Conservation (phyloP, 306 rosid species). For the Cucumis melo region DNA sequence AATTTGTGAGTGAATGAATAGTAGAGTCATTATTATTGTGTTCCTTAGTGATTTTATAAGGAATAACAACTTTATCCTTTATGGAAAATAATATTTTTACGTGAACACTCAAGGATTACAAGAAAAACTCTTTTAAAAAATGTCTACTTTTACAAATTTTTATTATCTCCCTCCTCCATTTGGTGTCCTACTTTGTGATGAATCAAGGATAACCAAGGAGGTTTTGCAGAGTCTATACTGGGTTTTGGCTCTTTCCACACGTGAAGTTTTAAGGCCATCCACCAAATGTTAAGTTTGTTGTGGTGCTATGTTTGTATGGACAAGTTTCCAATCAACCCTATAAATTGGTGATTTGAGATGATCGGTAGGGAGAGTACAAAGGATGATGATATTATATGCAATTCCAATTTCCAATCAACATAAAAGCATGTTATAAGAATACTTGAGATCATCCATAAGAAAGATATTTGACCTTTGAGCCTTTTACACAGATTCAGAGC, state of each 20-base stretch:
- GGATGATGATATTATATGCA: neutral
- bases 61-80: neutral
- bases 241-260: too few relatives aligned
- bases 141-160: neutral
- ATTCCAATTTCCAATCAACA: neutral
- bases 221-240: too few relatives aligned
- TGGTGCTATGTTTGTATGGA: neutral
- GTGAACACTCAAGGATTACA: neutral
- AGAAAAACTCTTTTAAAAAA: neutral
- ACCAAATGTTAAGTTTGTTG: too few relatives aligned
- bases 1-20: neutral
- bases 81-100: neutral
- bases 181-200: too few relatives aligned
- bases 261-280: too few relatives aligned
- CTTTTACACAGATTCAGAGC: slow-evolving; percentile 17
- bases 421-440: neutral
- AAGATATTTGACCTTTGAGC: neutral
- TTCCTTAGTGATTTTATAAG: neutral
- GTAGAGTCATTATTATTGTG: neutral
- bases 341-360: too few relatives aligned
- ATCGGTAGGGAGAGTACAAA: neutral
- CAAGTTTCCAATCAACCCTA: neutral
- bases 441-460: neutral
- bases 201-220: too few relatives aligned
- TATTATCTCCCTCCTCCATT: too few relatives aligned